Conservation (phyloP, 805 yeast genomes). For the Dipodascopsis uninucleata region DNA sequence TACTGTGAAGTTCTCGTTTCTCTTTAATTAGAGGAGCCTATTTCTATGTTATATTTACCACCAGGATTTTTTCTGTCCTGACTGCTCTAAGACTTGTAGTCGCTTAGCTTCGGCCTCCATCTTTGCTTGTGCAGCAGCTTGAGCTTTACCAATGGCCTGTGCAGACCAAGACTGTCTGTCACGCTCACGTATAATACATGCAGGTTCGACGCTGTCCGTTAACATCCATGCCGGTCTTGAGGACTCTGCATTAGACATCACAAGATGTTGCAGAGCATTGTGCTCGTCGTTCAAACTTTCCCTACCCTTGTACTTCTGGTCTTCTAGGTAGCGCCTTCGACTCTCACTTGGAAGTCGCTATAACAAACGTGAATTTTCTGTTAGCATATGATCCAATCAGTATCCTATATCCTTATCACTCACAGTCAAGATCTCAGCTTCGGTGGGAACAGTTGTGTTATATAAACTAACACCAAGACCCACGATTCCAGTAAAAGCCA, state of each 20-base stretch:
- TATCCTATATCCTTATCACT: neutral
- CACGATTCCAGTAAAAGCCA: conserved; percentile 64
- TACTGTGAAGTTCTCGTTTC: no score
- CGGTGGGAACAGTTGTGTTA: conserved; percentile 80
- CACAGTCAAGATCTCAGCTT: conserved; percentile 65
- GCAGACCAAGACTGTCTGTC: conserved; percentile 18
- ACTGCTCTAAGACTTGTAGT: no score
- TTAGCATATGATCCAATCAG: neutral
- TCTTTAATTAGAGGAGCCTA: no score
- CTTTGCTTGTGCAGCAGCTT: conserved; percentile 11
- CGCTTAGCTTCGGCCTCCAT: conserved; percentile 19
- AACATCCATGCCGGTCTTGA: conserved; percentile 28
- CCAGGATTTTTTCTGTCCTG: no score
- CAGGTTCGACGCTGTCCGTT: conserved; percentile 17
- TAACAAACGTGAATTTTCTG: neutral
- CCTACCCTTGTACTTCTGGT: neutral
- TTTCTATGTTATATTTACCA: no score
- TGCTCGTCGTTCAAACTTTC: neutral
- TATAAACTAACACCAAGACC: conserved; percentile 67
- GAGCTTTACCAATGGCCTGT: conserved; percentile 11
- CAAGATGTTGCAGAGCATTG: conserved; percentile 13
- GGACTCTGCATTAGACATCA: conserved; percentile 22
- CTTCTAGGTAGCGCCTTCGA: neutral
- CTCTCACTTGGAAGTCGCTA: neutral
- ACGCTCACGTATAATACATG: conserved; percentile 17